A percentile compares a stretch with the other conserved stretches of the same genome.
Evolutionary conservation across 225 moss, liverwort and hornwort genomes (phyloP).

Genomic region (Polytrichum formosum): DNA sequence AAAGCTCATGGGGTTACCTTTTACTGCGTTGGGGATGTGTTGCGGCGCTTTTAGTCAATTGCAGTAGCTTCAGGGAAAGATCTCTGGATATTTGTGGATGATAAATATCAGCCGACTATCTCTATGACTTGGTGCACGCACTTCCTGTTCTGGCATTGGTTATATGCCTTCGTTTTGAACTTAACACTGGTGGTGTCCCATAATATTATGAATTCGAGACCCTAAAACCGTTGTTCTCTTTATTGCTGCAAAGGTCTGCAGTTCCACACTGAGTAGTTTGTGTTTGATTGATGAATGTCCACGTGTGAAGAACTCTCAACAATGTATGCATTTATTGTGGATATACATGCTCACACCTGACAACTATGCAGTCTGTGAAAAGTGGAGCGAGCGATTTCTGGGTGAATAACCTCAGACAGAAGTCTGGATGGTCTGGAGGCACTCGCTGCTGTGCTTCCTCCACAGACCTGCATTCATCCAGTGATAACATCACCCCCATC

Average conservation of each 20-base stretch:
- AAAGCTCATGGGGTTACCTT: too few species aligned
- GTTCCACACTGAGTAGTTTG: background rate
- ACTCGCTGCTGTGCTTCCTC: conserved; percentile 23
- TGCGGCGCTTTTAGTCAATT: too few species aligned
- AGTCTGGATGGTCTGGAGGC: conserved; percentile 8
- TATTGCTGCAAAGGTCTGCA: background rate
- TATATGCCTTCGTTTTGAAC: too few species aligned
- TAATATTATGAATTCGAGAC: background rate
- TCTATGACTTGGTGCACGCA: too few species aligned
- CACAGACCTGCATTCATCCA: conserved; percentile 19
- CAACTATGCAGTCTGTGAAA: conserved; percentile 22
- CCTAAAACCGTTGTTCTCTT: background rate
- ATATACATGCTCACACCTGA: background rate
- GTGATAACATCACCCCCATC: conserved; percentile 38
- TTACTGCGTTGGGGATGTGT: too few species aligned
- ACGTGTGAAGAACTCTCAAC: background rate
- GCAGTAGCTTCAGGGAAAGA: too few species aligned
- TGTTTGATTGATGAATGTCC: too few species aligned
- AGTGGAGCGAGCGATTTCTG: conserved; percentile 24
- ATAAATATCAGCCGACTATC: too few species aligned
- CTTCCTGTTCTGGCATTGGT: too few species aligned
- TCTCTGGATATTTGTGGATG: too few species aligned
- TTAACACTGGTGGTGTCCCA: too few species aligned
- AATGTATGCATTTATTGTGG: background rate
- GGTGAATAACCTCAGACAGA: conserved; percentile 12